A percentile compares a stretch with the other conserved stretches of the same genome.
phyloP scores from a whole-genome alignment of 257 asterid genomes.

The Pogostemon cablin region DNA sequence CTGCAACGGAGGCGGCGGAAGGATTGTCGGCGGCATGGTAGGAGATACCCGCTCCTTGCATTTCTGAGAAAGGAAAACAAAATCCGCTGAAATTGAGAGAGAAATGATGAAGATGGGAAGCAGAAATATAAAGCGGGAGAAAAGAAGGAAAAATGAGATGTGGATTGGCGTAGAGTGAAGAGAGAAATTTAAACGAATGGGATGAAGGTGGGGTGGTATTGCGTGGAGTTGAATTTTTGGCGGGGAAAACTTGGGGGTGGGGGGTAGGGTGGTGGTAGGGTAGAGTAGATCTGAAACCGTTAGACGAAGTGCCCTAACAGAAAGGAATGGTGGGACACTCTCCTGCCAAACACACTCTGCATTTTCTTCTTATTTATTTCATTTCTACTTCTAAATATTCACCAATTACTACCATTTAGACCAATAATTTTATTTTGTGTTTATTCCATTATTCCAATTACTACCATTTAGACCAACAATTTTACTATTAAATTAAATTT shows the following conservation, averaged over 20 bases:
- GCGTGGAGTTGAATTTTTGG: constrained; percentile 45
- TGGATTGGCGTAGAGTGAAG: constrained; percentile 22
- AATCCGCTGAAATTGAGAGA: constrained; percentile 12
- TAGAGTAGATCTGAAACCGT: constrained; percentile 41
- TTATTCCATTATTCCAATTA: too few species aligned
- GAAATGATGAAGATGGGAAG: constrained; percentile 8
- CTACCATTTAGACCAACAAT: too few species aligned
- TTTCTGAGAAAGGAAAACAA: constrained; percentile 22
- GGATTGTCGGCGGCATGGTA: constrained; percentile 34
- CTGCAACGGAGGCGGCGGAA: constrained; percentile 33
- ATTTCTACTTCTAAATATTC: too few species aligned
- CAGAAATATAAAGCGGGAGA: constrained; percentile 33
- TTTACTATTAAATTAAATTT: too few species aligned
- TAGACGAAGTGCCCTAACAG: constrained; percentile 40
- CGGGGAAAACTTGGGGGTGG: constrained; percentile 39
- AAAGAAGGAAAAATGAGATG: constrained; percentile 23
- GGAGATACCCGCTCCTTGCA: constrained; percentile 47
- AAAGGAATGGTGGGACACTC: constrained; percentile 37
- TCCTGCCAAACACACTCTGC: constrained; percentile 18
- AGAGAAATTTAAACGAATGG: background rate
- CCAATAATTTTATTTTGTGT: background rate
- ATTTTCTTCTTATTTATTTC: too few species aligned
- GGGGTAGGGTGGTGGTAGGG: constrained; percentile 5
- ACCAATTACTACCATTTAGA: background rate
- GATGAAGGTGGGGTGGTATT: constrained; percentile 16